Evolutionary conservation across 2,329 filamentous ascomycete species (phyloP).

Genomic region (Neopestalotiopsis rosae): DNA sequence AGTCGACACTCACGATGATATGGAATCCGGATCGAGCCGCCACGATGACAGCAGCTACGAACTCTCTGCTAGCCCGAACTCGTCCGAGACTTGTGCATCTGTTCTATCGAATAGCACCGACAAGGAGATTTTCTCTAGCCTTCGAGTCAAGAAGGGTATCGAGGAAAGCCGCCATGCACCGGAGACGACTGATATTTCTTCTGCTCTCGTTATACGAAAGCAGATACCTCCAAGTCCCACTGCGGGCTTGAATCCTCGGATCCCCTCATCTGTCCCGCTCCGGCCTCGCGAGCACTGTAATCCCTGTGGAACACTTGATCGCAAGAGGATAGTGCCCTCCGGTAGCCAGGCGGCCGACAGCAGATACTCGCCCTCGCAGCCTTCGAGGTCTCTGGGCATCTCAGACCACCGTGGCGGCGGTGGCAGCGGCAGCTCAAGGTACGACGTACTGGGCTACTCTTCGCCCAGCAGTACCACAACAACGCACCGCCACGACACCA

Average conservation of each 20-base stretch:
- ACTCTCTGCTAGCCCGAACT: background rate
- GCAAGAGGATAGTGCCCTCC: background rate
- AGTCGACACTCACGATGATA: background rate
- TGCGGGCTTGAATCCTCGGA: background rate
- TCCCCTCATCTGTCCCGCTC: background rate
- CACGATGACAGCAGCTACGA: background rate
- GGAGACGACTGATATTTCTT: background rate
- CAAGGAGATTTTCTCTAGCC: background rate
- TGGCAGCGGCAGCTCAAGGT: background rate
- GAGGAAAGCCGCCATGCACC: background rate
- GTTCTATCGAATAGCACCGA: background rate
- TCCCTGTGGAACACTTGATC: background rate
- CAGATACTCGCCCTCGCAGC: background rate
- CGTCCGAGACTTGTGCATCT: background rate
- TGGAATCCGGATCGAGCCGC: background rate
- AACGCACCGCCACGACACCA: constrained; percentile 16
- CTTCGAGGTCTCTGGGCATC: background rate
- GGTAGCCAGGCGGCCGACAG: background rate
- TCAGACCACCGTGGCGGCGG: background rate
- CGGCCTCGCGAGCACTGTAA: background rate
- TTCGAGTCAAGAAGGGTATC: background rate
- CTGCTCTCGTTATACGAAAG: background rate
- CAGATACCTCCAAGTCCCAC: background rate
- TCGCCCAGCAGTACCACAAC: background rate
- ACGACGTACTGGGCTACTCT: background rate